These are phyloP conservation scores for Hymenoscyphus linearis DNA, from an alignment of 2,329 filamentous ascomycete genomes.

Conservation along the genomic window DNA sequence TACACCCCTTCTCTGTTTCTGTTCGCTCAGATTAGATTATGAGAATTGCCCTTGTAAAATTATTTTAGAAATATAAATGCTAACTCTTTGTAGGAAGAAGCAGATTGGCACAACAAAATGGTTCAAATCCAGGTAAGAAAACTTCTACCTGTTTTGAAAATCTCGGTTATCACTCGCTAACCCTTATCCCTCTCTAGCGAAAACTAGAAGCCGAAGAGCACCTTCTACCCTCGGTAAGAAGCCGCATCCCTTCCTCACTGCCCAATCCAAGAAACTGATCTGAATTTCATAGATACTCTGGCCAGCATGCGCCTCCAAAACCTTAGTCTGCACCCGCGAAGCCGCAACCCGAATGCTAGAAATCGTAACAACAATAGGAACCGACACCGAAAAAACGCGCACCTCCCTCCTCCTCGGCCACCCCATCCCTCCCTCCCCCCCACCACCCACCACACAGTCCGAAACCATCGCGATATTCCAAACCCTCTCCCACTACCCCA, in stretches of 20 bases:
- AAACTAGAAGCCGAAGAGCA: constrained; percentile 55
- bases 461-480: constrained; percentile 34
- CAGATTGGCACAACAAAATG: constrained; percentile 31
- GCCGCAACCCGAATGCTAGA: constrained; percentile 59
- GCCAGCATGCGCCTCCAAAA: constrained; percentile 48
- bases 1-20: neutral
- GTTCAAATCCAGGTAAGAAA: constrained; percentile 36
- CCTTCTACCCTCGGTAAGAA: constrained; percentile 44
- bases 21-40: neutral
- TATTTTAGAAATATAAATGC: neutral
- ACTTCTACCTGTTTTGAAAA: neutral
- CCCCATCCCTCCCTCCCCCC: constrained; percentile 15
- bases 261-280: neutral
- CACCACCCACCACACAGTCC: constrained; percentile 22
- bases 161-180: neutral
- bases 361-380: constrained; percentile 57
- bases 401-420: constrained; percentile 49
- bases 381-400: constrained; percentile 49
- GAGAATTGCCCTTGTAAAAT: neutral
- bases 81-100: constrained; percentile 10
- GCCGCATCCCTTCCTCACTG: neutral
- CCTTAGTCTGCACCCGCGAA: constrained; percentile 56
- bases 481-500: constrained; percentile 45
- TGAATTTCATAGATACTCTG: constrained; percentile 41
- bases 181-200: constrained; percentile 34